Base-by-base conservation (phyloP, 768 basidiomycete genomes). In the Lentinula raphanica region DNA sequence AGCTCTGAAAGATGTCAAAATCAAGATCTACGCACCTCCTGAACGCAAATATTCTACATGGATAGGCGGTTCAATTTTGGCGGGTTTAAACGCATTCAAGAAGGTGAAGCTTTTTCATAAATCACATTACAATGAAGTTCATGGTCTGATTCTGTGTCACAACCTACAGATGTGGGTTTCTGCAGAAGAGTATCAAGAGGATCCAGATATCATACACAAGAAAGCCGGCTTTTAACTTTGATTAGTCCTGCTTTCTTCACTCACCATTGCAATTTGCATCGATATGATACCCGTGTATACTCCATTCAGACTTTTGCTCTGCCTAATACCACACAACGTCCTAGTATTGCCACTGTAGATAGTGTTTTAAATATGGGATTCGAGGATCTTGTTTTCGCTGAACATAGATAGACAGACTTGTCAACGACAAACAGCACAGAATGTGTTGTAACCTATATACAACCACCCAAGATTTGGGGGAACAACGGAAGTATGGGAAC, bases 11-110 rank as follows among this genome's bases (percentile, higher is more conserved):
- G 96, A 98, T 64, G 84, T 96, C 67, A 99, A 98, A 79, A 94
- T 99, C 73, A 97, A 96, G 78, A 99, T 99, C 66, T 96, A 92
- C 65, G 97, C 97, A 27, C 97, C 97, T 19, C 97, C 97, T n/a
- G 97, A 99, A 74, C 87, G 97, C 64, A 99, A 98, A 72, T 96
- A 96, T 73, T 93, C 92, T 32, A 94, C 92, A 46, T 95, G 92
- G 92, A 94, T 94, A 66, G 96, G 97, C 54, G 97, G 97, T 5
- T 95, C 92, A 58, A 99, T 99, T 69, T 74, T 99, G 54, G 96
- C 96, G 50, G 95, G 95, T 38, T 71, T 99, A 61, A 94, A 85
- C 64, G 97, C 97, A 35, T 99, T 99, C 82, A 98, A 96, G 76
- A 97, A 97, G 87, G 94, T 90, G 58, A 56, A 68, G 6, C n/a